Conservation (phyloP, 495 filamentous ascomycete species). For the Astrocystis sublimbata region DNA sequence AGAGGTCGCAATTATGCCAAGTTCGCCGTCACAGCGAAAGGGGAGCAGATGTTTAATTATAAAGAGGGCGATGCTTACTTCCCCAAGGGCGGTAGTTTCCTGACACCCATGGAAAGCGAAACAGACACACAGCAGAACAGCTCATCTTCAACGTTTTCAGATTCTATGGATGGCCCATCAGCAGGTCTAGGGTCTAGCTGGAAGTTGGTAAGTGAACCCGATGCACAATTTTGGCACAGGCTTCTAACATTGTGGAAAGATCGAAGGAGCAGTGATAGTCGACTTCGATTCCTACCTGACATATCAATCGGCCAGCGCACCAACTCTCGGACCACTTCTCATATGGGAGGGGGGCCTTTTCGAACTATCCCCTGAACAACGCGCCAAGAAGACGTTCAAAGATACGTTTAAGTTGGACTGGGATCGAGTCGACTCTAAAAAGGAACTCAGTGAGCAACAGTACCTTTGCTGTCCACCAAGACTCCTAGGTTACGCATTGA, state of each 20-base stretch:
- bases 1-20: not conserved
- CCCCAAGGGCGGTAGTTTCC: not conserved
- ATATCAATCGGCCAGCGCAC: constrained; percentile 1
- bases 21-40: not conserved
- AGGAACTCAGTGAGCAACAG: too few species aligned
- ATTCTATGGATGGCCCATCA: not conserved
- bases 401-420: constrained; percentile 7
- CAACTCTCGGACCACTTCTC: not conserved
- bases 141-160: not conserved
- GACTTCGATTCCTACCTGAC: constrained; percentile 4
- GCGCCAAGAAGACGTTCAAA: not conserved
- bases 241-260: not conserved
- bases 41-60: constrained; percentile 13
- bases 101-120: not conserved
- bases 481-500: constrained; percentile 28
- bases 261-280: constrained; percentile 5
- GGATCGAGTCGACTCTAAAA: too few species aligned
- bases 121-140: not conserved
- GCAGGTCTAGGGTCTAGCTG: not conserved
- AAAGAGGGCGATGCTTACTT: constrained; percentile 1
- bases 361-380: constrained; percentile 1
- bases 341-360: not conserved
- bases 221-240: not conserved
- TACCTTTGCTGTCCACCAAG: constrained; percentile 24
- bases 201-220: not conserved